phyloP scores from a whole-genome alignment of 192 early-diverging fungal genomes.

The Bifiguratus adelaidae region DNA sequence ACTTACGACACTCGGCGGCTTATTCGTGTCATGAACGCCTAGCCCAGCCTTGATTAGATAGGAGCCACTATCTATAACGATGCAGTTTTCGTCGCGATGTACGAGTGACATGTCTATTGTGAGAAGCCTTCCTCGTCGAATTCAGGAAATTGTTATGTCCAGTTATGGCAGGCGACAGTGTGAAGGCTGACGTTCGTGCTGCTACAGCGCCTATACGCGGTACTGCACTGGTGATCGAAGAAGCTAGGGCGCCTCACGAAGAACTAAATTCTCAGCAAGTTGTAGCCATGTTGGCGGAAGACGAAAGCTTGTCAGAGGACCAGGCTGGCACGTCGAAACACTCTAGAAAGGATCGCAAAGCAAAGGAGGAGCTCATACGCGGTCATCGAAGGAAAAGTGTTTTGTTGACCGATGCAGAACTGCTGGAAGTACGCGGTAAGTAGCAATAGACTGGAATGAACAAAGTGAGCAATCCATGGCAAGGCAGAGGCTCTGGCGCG shows the following conservation, averaged over 20 bases:
- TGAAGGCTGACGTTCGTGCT: too few species aligned
- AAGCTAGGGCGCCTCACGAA: too few species aligned
- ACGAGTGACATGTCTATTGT: conserved; percentile 25
- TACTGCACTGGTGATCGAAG: too few species aligned
- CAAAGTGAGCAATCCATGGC: neutral
- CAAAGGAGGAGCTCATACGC: conserved; percentile 22
- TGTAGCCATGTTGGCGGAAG: too few species aligned
- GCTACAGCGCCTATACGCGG: too few species aligned
- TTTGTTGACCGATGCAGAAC: conserved; percentile 29
- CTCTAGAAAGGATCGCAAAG: too few species aligned
- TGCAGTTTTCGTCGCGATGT: conserved; percentile 64
- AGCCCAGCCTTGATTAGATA: conserved; percentile 65
- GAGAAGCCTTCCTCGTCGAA: too few species aligned
- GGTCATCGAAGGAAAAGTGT: conserved; percentile 33
- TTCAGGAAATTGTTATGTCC: too few species aligned
- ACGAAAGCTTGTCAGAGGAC: too few species aligned
- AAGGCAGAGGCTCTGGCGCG: neutral
- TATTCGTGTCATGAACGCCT: conserved; percentile 65
- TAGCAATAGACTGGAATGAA: neutral
- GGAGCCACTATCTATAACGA: conserved; percentile 84
- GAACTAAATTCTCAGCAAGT: too few species aligned
- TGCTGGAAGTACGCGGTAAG: conserved; percentile 37
- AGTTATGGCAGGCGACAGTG: too few species aligned
- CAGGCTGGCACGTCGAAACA: too few species aligned
- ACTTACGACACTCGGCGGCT: conserved; percentile 51